Base-by-base conservation (phyloP, 305 asterid species). In the Petunia hybrid region DNA sequence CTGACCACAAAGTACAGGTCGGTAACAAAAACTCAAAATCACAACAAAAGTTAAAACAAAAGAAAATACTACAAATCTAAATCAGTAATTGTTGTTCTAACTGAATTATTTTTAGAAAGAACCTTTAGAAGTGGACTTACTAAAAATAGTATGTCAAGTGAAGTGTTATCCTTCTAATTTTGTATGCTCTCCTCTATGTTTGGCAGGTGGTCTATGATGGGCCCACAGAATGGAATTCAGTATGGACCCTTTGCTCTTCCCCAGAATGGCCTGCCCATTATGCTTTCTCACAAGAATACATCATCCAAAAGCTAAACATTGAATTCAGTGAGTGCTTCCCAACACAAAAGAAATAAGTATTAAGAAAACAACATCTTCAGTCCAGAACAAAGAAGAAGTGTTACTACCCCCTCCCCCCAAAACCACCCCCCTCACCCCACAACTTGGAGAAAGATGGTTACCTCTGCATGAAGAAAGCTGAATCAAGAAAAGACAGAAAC, bases 201-300 rank as follows among this genome's bases (percentile, higher is more conserved):
- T 78, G 91, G 90, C 95, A 95, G 99, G 88, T 95, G 97, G 98
- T 88, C 94, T 86, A 53, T 91, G 90, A 82, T 89, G 92, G 97
- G 93, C 88, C 94, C 97, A 90, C 97, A 91, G 78, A 90, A 90
- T 88, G 99, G 93, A 61, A 92, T 93, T 79, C 97, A 92, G 87
- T 95, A 93, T 89, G 98, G 95, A 43, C 99, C 98, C 71, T 95
- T 95, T 88, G 95, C 98, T 57, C 98, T 95, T 89, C 99, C 99
- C 85, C 94, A 89, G 84, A 91, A 95, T 89, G 99, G 99, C 59
- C 85, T 95, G 88, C 99, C 99, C 77, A 93, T 95, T 80, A 89
- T 80, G 69, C 85, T 95, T 79, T 86, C 87, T 13, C 92, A 77
- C 87, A 93, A 85, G 79, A 69, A 76, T 64, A 60, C 81, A 61